Evolutionary conservation across 2,329 filamentous ascomycete genomes (phyloP).

Genomic region (Thelonectria blattea): DNA sequence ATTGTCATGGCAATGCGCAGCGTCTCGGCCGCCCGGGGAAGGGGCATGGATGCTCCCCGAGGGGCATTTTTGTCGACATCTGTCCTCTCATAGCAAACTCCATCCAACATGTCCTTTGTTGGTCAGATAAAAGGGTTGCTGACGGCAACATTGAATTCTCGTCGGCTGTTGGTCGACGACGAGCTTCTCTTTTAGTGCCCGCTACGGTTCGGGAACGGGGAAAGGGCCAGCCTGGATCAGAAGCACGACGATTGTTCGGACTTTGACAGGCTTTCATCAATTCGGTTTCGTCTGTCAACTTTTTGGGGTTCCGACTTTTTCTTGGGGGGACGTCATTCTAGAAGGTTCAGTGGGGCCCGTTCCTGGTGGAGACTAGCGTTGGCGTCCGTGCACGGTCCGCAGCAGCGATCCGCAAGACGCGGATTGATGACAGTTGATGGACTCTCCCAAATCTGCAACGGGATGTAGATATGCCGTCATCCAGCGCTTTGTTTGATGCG

Average conservation of each 20-base stretch:
- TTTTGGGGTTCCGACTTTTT: no score
- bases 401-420: not conserved
- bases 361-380: conserved; percentile 17
- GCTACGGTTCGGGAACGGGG: conserved; percentile 20
- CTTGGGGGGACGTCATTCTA: conserved; percentile 43
- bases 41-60: not conserved
- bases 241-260: no score
- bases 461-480: no score
- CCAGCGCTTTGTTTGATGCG: no score
- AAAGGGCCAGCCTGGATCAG: not conserved
- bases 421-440: not conserved
- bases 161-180: conserved; percentile 9
- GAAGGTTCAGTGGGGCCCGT: conserved; percentile 52
- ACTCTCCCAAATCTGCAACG: not conserved
- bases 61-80: not conserved
- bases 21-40: not conserved
- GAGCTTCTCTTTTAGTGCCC: conserved; percentile 32
- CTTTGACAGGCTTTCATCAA: no score
- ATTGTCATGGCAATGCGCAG: not conserved
- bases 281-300: no score
- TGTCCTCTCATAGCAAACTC: not conserved
- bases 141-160: conserved; percentile 15
- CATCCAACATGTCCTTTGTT: not conserved
- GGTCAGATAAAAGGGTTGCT: not conserved
- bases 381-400: not conserved